Evolutionary conservation across 2,329 filamentous ascomycete species (phyloP).

Genomic region (Sclerotinia spermophila): DNA sequence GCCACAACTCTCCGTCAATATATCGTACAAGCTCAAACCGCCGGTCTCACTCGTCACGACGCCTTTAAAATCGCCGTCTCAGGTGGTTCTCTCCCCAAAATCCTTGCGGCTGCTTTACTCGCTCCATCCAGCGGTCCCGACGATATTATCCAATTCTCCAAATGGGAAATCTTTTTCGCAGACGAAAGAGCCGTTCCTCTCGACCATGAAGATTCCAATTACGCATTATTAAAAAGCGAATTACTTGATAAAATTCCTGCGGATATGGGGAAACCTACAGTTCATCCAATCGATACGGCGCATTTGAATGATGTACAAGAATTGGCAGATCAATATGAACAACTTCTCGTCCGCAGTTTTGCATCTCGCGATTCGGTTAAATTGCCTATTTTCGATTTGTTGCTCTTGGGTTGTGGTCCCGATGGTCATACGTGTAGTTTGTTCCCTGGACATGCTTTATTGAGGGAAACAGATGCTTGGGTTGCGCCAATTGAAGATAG

Average conservation of each 20-base stretch:
- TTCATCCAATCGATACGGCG: slow-evolving; percentile 73
- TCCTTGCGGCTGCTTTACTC: slow-evolving; percentile 80
- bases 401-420: slow-evolving; percentile 89
- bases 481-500: slow-evolving; percentile 88
- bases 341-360: slow-evolving; percentile 79
- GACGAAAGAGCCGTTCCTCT: slow-evolving; percentile 94
- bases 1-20: slow-evolving; percentile 76
- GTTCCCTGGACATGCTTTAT: slow-evolving; percentile 83
- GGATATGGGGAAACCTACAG: slow-evolving; percentile 58
- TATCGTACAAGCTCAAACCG: slow-evolving; percentile 75
- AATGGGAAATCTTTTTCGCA: slow-evolving; percentile 98
- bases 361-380: slow-evolving; percentile 91
- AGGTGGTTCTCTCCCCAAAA: slow-evolving; percentile 86
- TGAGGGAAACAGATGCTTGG: slow-evolving; percentile 87
- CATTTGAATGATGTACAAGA: slow-evolving; percentile 76
- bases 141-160: slow-evolving; percentile 70
- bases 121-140: slow-evolving; percentile 45
- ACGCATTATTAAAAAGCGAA: slow-evolving; percentile 80
- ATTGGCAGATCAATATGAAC: slow-evolving; percentile 89
- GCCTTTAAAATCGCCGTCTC: slow-evolving; percentile 91
- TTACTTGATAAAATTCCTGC: slow-evolving; percentile 82
- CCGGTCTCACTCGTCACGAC: slow-evolving; percentile 74
- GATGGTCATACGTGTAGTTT: slow-evolving; percentile 97
- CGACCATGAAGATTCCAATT: slow-evolving; percentile 91
- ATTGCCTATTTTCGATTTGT: slow-evolving; percentile 89